Conservation (phyloP, 176 grass and related monocot species). For the Ensete glaucum region DNA sequence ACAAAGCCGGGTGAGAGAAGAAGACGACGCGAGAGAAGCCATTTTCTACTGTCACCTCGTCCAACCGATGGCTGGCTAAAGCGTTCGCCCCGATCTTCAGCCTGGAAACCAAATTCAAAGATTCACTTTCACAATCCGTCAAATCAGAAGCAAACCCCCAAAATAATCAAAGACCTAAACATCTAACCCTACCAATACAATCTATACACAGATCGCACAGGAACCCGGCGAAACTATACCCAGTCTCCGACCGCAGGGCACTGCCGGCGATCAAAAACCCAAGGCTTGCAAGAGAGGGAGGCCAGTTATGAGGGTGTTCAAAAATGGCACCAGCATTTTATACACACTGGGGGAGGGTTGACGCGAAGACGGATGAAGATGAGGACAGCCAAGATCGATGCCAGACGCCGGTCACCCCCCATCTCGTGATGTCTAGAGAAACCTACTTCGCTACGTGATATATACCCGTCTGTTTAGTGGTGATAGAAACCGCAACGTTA, state of each 20-base stretch:
- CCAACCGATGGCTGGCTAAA: background rate
- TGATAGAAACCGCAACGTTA: background rate
- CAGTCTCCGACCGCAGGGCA: background rate
- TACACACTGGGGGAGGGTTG: background rate
- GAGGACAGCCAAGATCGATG: background rate
- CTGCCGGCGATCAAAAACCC: background rate
- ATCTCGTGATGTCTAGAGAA: background rate
- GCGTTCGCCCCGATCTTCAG: background rate
- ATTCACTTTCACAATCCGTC: background rate
- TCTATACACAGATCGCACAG: too few species aligned
- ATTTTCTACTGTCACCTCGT: background rate
- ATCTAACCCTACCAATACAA: background rate
- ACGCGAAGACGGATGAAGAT: background rate
- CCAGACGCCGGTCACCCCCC: background rate
- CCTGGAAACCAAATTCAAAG: background rate
- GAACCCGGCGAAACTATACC: too few species aligned
- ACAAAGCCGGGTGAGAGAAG: background rate
- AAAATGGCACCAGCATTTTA: background rate
- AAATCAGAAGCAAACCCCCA: background rate
- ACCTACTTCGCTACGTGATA: too few species aligned
- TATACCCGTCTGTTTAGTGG: background rate
- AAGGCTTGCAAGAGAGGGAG: background rate
- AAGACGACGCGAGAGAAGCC: conserved; percentile 2
- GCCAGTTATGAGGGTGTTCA: background rate
- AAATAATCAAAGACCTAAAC: background rate